Evolutionary conservation across 2,329 filamentous ascomycete species (phyloP).

Genomic region (Pyrenophora teres): DNA sequence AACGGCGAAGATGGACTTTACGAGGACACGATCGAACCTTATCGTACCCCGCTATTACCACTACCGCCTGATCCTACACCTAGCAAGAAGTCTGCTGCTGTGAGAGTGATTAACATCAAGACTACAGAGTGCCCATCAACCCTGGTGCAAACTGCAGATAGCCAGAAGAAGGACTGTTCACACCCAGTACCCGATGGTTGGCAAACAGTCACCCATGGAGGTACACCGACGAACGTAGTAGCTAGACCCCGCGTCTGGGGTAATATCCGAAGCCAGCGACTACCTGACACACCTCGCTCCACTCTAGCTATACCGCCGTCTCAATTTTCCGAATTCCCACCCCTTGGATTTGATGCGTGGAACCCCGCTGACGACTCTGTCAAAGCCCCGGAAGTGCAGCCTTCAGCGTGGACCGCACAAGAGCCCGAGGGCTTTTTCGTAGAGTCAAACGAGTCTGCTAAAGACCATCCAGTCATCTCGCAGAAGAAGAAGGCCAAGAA

Average conservation of each 20-base stretch:
- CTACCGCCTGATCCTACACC: slow-evolving; percentile 3
- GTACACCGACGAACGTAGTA: background rate
- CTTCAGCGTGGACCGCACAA: background rate
- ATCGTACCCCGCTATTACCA: slow-evolving; percentile 16
- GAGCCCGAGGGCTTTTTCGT: slow-evolving; percentile 9
- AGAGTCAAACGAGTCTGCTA: background rate
- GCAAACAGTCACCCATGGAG: slow-evolving; percentile 2
- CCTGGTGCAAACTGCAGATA: background rate
- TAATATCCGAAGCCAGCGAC: slow-evolving; percentile 1
- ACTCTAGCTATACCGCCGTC: background rate
- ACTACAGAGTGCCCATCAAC: background rate
- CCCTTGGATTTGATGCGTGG: background rate
- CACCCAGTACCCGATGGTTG: background rate
- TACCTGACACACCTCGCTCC: background rate
- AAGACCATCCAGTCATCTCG: slow-evolving; percentile 14
- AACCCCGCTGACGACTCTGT: background rate
- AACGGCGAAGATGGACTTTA: slow-evolving; percentile 22
- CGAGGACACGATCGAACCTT: slow-evolving; percentile 21
- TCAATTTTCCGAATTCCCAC: background rate
- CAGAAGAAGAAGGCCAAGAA: slow-evolving; percentile 36
- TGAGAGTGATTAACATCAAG: slow-evolving; percentile 15
- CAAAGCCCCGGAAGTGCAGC: slow-evolving; percentile 2
- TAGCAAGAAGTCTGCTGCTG: slow-evolving; percentile 7
- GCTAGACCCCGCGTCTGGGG: slow-evolving; percentile 7
- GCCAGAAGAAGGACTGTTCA: background rate